These are phyloP conservation scores for Debaryomyces hansenii DNA, from an alignment of 805 yeast species.

Conservation along the genomic window DNA sequence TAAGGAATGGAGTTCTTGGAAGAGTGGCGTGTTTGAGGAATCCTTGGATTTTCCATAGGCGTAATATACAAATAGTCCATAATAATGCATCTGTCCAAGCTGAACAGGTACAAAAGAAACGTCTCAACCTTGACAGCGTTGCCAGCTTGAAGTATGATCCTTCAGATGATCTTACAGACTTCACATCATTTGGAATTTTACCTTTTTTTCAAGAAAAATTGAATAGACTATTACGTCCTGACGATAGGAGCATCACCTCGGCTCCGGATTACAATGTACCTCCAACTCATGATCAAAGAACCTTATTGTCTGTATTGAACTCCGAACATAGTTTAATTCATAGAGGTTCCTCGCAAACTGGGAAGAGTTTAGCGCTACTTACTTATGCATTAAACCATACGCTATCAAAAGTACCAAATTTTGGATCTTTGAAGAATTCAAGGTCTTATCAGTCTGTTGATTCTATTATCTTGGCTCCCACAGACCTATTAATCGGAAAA, in stretches of 20 bases:
- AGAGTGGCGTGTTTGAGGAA: not conserved
- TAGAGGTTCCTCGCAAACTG: slow-evolving; percentile 12
- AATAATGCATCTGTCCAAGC: not conserved
- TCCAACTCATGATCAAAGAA: slow-evolving; percentile 21
- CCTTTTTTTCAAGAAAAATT: slow-evolving; percentile 23
- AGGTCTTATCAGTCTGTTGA: slow-evolving; percentile 9
- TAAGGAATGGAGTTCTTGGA: too few relatives aligned
- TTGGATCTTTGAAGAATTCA: slow-evolving; percentile 8
- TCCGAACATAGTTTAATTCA: slow-evolving; percentile 15
- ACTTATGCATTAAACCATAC: slow-evolving; percentile 18
- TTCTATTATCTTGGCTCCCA: slow-evolving; percentile 24
- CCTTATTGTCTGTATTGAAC: slow-evolving; percentile 15
- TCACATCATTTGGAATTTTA: slow-evolving; percentile 19
- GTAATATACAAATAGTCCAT: not conserved
- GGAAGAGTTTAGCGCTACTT: slow-evolving; percentile 16
- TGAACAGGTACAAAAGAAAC: not conserved
- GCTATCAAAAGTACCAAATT: slow-evolving; percentile 18
- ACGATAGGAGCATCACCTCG: not conserved
- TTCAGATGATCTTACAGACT: slow-evolving; percentile 11
- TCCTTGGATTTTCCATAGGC: not conserved
- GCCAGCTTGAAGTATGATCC: slow-evolving; percentile 6
- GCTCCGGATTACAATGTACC: slow-evolving; percentile 11
- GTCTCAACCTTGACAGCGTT: not conserved
- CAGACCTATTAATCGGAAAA: slow-evolving; percentile 17
- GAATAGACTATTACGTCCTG: slow-evolving; percentile 12